These are phyloP conservation scores for Blastocladiella emersonii DNA, from an alignment of 371 early-diverging fungal genomes.

Conservation along the genomic window DNA sequence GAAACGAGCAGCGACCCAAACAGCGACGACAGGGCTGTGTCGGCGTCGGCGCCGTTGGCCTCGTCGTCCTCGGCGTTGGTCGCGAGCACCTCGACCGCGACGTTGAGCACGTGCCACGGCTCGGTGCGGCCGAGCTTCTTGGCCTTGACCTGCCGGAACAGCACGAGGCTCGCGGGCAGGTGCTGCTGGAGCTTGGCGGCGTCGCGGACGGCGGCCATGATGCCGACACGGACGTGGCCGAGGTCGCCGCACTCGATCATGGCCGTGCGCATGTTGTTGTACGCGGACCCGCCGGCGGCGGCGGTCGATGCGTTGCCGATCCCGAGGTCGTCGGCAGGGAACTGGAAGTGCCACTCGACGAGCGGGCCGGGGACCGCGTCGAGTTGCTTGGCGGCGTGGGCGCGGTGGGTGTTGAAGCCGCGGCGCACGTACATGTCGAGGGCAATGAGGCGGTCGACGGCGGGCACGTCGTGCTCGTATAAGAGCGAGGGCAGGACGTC, in stretches of 20 bases:
- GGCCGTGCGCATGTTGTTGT: conserved; percentile 61
- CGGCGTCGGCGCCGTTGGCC: conserved; percentile 9
- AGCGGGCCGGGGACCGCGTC: conserved; percentile 5
- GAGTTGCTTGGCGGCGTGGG: conserved; percentile 12
- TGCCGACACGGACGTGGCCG: conserved; percentile 52
- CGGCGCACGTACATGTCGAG: conserved; percentile 90
- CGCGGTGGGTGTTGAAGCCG: conserved; percentile 87
- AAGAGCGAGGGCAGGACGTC: conserved; percentile 92
- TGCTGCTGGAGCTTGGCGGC: conserved; percentile 34
- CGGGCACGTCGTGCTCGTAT: conserved; percentile 52
- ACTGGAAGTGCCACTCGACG: conserved; percentile 32
- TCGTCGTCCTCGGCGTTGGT: conserved; percentile 12
- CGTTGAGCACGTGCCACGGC: conserved; percentile 61
- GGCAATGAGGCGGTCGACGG: conserved; percentile 51
- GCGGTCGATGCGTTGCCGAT: conserved; percentile 1
- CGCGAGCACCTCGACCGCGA: conserved; percentile 52
- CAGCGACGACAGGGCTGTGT: conserved; percentile 8
- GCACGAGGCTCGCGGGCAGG: conserved; percentile 34
- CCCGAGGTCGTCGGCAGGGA: neutral
- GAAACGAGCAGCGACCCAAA: conserved; percentile 40
- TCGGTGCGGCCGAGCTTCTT: conserved; percentile 11
- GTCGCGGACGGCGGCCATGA: conserved; percentile 44
- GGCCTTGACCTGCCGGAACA: conserved; percentile 24
- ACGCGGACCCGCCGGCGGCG: no score
- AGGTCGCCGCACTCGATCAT: conserved; percentile 42